Base-by-base conservation (phyloP, 2,329 filamentous ascomycete genomes). In the Cladophialophora chaetospira region DNA sequence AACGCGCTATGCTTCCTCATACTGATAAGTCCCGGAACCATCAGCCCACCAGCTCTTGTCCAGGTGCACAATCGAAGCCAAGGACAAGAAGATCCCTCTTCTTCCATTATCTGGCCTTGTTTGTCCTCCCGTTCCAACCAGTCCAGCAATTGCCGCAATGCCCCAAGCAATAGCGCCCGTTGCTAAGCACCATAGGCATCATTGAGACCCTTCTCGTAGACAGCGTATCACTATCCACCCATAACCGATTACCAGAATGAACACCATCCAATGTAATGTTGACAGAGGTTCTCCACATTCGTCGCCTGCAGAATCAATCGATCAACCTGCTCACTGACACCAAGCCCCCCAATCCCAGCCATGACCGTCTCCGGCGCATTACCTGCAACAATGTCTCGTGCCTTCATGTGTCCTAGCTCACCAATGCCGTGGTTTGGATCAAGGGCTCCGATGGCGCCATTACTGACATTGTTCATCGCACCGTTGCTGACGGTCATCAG, bases 181-280 rank as follows among this genome's bases (percentile, higher is more conserved):
- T n/a, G n/a, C n/a, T n/a, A n/a, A n/a, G n/a, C n/a, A n/a, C n/a
- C n/a, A n/a, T n/a, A n/a, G n/a, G n/a, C n/a, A n/a, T n/a, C n/a
- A n/a, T n/a, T n/a, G n/a, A n/a, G n/a, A n/a, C n/a, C n/a, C n/a
- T n/a, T n/a, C n/a, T n/a, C n/a, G n/a, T n/a, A n/a, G n/a, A n/a
- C n/a, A n/a, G n/a, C n/a, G n/a, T n/a, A n/a, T n/a, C n/a, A n/a
- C n/a, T n/a, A n/a, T n/a, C n/a, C n/a, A n/a, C n/a, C n/a, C n/a
- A n/a, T n/a, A n/a, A n/a, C 17, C 46, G 2, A 8, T 25, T 75
- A 97, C 93, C 93, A 97, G 81, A 97, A 97, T 75, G 90, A 95
- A 76, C 93, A 97, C 93, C 93, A 97, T 63, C 94, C 94, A 67
- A 97, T 96, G 72, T 97, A 99, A 77, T 97, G 94, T 79, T 97